Base-by-base conservation (phyloP, 2,329 filamentous ascomycete species). In the Bipolaris victoriae region DNA sequence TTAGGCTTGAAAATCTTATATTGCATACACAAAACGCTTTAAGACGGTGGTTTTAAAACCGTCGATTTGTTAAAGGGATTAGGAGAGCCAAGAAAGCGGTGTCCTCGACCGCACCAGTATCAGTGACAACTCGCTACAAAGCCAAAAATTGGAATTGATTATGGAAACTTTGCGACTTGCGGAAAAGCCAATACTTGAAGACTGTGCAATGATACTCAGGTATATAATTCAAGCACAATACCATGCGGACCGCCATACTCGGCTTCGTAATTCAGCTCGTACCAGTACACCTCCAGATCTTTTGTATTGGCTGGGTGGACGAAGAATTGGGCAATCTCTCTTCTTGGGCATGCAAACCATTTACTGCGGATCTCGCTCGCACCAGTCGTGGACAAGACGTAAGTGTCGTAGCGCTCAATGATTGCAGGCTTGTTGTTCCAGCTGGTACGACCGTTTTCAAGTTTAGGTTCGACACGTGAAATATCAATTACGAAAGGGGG, bases 221-320 rank as follows among this genome's bases (percentile, higher is more conserved):
- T 44, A 47, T 64, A 60, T 67, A 74, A 68, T 41, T 72, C 72
- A 52, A 72, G 68, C 29, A 66, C 66, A 44, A 75, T 60, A 1
- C 73, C 73, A 63, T 76, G 67, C 31, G 67, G 58, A 4, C 67
- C 67, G 0, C 66, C 67, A 16, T 62, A 43, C 5, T 10, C 39
- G 11, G 52, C 22, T 7, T 60, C 62, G 49, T 73, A 65, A 24
- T 68, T 62, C 53, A 73, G 36, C 57, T 76, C 73, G 61, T 64
- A 75, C 72, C 73, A 75, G 10, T 52, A 65, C 3, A 70, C 49
- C 15, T 61, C 64, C 29, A 70, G 61, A n/a, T 61, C 50, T 26
- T 57, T 56, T 3, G 37, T 46, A 15, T 61, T 51, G 41, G 48
- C 62, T 0, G 71, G 71, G 37, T 67, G 60, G 52, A 73, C 35